Percentiles rank a stretch among this genome's conserved stretches.
Evolutionary conservation across 1,284 basidiomycete species (phyloP).

Genomic region (Ganoderma sinense): DNA sequence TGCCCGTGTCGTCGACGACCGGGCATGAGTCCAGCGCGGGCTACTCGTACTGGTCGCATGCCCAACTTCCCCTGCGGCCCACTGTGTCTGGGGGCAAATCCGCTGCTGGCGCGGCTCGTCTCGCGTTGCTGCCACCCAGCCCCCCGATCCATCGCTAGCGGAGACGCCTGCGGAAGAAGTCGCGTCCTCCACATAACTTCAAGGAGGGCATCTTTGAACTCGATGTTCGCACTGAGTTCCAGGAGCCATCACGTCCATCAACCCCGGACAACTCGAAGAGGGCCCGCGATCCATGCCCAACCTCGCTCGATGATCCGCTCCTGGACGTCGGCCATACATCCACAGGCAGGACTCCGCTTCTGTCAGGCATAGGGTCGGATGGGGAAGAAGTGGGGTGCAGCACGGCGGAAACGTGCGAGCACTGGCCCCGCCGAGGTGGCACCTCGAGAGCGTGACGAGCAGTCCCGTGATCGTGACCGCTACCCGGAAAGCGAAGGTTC

Average conservation of each 20-base stretch:
- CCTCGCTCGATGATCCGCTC: slow-evolving; percentile 30
- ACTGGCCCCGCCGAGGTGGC: slow-evolving; percentile 58
- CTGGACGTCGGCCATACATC: slow-evolving; percentile 30
- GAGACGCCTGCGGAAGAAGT: slow-evolving; percentile 77
- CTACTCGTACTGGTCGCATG: slow-evolving; percentile 56
- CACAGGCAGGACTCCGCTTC: slow-evolving; percentile 46
- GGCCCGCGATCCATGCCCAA: not conserved
- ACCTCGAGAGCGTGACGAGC: slow-evolving; percentile 36
- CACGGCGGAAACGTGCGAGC: slow-evolving; percentile 60
- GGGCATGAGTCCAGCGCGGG: slow-evolving; percentile 50
- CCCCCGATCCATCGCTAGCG: slow-evolving; percentile 66
- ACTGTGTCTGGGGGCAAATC: slow-evolving; percentile 48
- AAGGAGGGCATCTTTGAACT: slow-evolving; percentile 62
- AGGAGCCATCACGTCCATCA: slow-evolving; percentile 35
- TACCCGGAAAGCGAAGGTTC: slow-evolving; percentile 33
- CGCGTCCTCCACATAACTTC: slow-evolving; percentile 58
- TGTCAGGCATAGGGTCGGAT: slow-evolving; percentile 62
- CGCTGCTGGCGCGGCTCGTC: slow-evolving; percentile 39
- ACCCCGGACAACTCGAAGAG: slow-evolving; percentile 25
- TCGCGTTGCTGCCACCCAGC: slow-evolving; percentile 60
- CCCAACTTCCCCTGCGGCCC: slow-evolving; percentile 58
- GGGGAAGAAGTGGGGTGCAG: slow-evolving; percentile 61
- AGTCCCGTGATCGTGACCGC: slow-evolving; percentile 4
- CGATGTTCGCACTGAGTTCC: slow-evolving; percentile 39
- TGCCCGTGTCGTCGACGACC: slow-evolving; percentile 55